Base-by-base conservation (phyloP, 345 rosid species). In the Erodium maritimum region DNA sequence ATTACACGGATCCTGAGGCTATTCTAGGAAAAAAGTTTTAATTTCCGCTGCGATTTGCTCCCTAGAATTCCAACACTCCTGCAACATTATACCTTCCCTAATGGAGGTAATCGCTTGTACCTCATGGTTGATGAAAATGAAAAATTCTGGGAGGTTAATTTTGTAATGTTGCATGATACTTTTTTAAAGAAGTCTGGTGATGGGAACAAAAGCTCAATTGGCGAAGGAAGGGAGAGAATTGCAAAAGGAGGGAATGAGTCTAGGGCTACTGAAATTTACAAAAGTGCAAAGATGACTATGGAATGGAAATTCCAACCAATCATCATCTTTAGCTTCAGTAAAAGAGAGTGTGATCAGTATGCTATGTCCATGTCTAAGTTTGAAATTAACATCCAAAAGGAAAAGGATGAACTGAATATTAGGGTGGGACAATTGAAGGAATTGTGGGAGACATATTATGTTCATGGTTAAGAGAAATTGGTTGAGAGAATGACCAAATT, bases 351-450 rank as follows among this genome's bases (percentile, higher is more conserved):
- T 63, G 99, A 93, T 66, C 88, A 93, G 56, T 94, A 89, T 77
- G 99, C 99, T 48, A 79, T 89, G 90, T 93, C 95, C 55, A 89
- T 93, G 96, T 81, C 95, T 53, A 93, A 87, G 78, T 97, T 93
- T 61, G 96, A 93, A 77, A 89, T 89, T 72, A 89, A 89, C 79
- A 80, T 89, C 52, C 75, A 75, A 52, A 97, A 87, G 61, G 97
- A 93, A 68, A 93, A 87, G 71, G 84, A 78, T 56, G 58, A 54
- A n/a, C n/a, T n/a, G n/a, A n/a, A n/a, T n/a, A n/a, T n/a, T n/a
- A n/a, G n/a, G n/a, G n/a, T n/a, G n/a, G n/a, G n/a, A n/a, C n/a
- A n/a, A n/a, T n/a, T n/a, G n/a, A n/a, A n/a, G n/a, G n/a, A n/a
- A n/a, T n/a, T n/a, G n/a, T n/a, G n/a, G n/a, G n/a, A n/a, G n/a